Evolutionary conservation across 1,284 basidiomycete species (phyloP), one percentile per base, ranked within the genome.

Genomic region (Stygiomarasmius scandens): DNA sequence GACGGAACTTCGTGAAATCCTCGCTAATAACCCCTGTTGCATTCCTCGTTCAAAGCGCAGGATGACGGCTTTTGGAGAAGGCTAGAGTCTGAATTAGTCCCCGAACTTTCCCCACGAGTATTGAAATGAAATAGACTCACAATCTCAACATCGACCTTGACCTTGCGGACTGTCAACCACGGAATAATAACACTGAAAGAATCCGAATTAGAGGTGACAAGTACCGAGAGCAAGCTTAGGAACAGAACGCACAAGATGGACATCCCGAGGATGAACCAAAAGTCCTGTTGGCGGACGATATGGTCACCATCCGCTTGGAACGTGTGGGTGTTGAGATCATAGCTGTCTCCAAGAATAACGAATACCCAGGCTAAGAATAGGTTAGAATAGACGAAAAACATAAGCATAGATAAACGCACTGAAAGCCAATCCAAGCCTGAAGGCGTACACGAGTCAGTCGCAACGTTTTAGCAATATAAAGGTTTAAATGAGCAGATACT

Each of bases 101-200:
- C 41, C 38, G 38, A 43, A 48, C 22, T 48, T 43, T 41, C 55
- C 63, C 19, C 64, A 50, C 34, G n/a, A 52, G 49, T 11, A 60
- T 20, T 60, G 41, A 44, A 44, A 14, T 9, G 22, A 24, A 16
- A 29, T 44, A 38, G 41, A 71, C 85, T 64, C 67, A 89, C 89
- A 63, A 92, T 80, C 69, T 92, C 89, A 44, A 90, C 80, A 51
- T 90, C 85, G 16, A 92, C 87, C 48, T 77, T 76, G 19, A 91
- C 90, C 67, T 87, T 80, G 45, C 90, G 81, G 41, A 88, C 83
- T 38, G 86, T 89, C 52, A 87, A 77, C 90, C 90, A 92, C 5
- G 90, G 90, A 58, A 90, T 79, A 12, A 83, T 67, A 57, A 90
- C 82, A 62, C 87, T 90, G 58, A 14, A 43, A 23, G 54, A 3